These are phyloP conservation scores for Bocquillonia castaneifolia DNA, from an alignment of 441 rosid species.

Conservation along the genomic window DNA sequence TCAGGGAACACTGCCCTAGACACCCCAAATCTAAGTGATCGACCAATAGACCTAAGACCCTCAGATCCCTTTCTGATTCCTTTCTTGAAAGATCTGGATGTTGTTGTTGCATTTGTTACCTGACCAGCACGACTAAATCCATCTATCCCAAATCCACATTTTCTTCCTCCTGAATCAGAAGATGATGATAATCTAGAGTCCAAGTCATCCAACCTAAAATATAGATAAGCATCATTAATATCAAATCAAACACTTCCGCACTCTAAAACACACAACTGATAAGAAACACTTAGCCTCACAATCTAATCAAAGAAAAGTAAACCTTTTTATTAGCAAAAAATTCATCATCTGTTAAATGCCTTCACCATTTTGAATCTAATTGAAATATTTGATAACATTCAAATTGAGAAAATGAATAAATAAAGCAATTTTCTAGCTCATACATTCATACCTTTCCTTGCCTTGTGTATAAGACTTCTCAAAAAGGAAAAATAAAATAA, in stretches of 20 bases:
- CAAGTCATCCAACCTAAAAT: constrained; percentile 82
- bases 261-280: constrained; percentile 3
- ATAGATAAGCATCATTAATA: constrained; percentile 16
- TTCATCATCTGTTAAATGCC: not conserved
- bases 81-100: constrained; percentile 68
- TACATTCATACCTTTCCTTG: not conserved
- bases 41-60: constrained; percentile 89
- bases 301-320: not conserved
- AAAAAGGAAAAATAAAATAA: not conserved
- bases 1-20: constrained; percentile 90
- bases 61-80: constrained; percentile 85
- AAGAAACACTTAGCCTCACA: not conserved
- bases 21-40: constrained; percentile 86
- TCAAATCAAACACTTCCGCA: constrained; percentile 8
- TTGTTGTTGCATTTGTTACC: constrained; percentile 37
- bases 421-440: not conserved
- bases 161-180: constrained; percentile 52
- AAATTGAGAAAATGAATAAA: not conserved
- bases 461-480: not conserved
- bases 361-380: not conserved
- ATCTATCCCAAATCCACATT: constrained; percentile 65
- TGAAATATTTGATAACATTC: not conserved
- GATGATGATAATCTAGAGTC: constrained; percentile 72
- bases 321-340: not conserved
- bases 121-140: constrained; percentile 48